A percentile compares a stretch with the other conserved stretches of the same genome.
These are phyloP conservation scores for Ogataea ganodermae DNA, from an alignment of 805 yeast genomes.

Conservation along the genomic window DNA sequence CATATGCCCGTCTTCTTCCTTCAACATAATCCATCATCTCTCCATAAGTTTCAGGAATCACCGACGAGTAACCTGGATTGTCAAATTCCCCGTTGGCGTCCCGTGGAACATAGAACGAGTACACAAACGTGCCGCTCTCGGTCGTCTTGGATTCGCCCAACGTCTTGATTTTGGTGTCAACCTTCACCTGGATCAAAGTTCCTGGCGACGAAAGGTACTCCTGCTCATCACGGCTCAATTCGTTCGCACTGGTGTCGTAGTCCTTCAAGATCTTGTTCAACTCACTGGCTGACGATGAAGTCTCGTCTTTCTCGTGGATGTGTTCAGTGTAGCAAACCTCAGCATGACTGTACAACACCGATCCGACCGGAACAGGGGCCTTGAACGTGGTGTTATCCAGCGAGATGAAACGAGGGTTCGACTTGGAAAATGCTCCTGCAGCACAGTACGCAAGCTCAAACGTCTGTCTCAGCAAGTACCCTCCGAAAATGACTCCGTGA, in stretches of 20 bases:
- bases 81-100: conserved; percentile 42
- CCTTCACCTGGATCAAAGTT: conserved; percentile 85
- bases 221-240: conserved; percentile 48
- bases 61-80: conserved; percentile 66
- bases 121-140: conserved; percentile 85
- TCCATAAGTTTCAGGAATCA: conserved; percentile 82
- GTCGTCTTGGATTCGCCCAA: conserved; percentile 52
- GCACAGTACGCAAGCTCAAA: conserved; percentile 93
- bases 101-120: conserved; percentile 82
- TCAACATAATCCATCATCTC: conserved; percentile 92
- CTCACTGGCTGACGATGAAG: conserved; percentile 26
- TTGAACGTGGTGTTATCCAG: conserved; percentile 89
- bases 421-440: conserved; percentile 83
- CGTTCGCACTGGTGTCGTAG: conserved; percentile 61
- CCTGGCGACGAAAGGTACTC: conserved; percentile 77
- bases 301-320: conserved; percentile 43
- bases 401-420: conserved; percentile 86
- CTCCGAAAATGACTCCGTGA: conserved; percentile 95
- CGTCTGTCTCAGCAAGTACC: conserved; percentile 87
- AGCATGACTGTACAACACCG: conserved; percentile 81
- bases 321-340: conserved; percentile 86
- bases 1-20: conserved; percentile 87
- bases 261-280: conserved; percentile 39
- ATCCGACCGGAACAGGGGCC: conserved; percentile 95
- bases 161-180: conserved; percentile 74